phyloP scores from a whole-genome alignment of 352 stramenopile species.

The Globisporangium irregulare region DNA sequence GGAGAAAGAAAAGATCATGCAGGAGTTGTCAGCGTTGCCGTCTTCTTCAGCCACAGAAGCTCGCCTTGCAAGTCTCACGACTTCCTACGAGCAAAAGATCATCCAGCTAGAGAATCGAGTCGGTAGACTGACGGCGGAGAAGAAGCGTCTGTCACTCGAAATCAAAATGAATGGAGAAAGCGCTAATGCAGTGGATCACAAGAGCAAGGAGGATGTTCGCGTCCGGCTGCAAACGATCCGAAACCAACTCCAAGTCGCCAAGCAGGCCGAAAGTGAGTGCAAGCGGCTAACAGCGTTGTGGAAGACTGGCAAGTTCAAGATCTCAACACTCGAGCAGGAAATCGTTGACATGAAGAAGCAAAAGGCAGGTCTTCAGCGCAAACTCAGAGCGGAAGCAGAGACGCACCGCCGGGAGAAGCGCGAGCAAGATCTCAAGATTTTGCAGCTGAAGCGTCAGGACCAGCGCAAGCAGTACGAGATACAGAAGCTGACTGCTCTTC shows the following conservation, averaged over 20 bases:
- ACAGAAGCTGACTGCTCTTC: conserved; percentile 39
- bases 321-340: conserved; percentile 44
- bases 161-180: conserved; percentile 11
- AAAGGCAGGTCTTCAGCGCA: conserved; percentile 34
- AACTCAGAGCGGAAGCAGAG: conserved; percentile 37
- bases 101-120: conserved; percentile 30
- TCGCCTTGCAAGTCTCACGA: conserved; percentile 30
- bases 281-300: conserved; percentile 29
- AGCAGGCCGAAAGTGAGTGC: conserved; percentile 36
- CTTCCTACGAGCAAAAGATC: conserved; percentile 45
- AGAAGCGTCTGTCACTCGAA: conserved; percentile 25
- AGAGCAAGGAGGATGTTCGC: conserved; percentile 15
- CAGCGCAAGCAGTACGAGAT: conserved; percentile 53
- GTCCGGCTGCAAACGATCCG: conserved; percentile 26
- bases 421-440: conserved; percentile 41
- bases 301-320: conserved; percentile 42
- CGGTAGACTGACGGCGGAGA: conserved; percentile 24
- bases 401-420: conserved; percentile 41
- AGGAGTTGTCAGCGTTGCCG: conserved; percentile 19
- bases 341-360: conserved; percentile 50
- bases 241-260: conserved; percentile 31
- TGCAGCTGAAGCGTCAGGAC: conserved; percentile 57
- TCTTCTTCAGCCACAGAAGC: conserved; percentile 14
- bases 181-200: not conserved
- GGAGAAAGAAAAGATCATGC: conserved; percentile 48